Conservation (phyloP, 2,329 filamentous ascomycete species). For the Venturia carpophila region DNA sequence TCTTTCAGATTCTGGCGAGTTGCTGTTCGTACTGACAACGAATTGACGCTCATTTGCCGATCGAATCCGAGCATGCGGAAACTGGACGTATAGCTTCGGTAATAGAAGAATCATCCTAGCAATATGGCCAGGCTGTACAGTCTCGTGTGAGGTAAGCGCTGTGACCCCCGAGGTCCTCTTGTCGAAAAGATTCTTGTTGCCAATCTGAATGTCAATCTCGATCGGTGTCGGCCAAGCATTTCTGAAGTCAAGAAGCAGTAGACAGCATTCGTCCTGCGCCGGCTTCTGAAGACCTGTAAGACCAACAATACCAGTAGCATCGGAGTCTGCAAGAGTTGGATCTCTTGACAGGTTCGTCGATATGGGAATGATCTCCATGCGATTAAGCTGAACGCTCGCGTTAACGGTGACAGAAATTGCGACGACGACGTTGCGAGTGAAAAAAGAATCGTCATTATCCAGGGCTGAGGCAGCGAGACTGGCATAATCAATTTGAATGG, state of each 20-base stretch:
- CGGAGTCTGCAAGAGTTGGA: conserved; percentile 28
- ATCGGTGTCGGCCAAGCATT: conserved; percentile 86
- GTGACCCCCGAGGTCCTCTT: conserved; percentile 15
- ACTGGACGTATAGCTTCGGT: conserved; percentile 64
- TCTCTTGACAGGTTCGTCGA: conserved; percentile 53
- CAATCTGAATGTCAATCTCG: conserved; percentile 52
- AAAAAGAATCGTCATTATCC: conserved; percentile 46
- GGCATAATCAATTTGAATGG: conserved; percentile 80
- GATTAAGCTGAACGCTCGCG: conserved; percentile 72
- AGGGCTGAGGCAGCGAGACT: conserved; percentile 63
- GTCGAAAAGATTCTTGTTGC: conserved; percentile 26
- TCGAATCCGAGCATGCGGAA: conserved; percentile 70
- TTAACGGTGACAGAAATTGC: conserved; percentile 86
- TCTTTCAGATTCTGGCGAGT: conserved; percentile 71
- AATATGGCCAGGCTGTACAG: conserved; percentile 53
- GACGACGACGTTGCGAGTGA: conserved; percentile 73
- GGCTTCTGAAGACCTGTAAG: background rate
- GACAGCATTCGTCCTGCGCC: conserved; percentile 54
- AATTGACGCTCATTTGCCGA: conserved; percentile 82
- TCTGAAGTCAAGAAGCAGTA: conserved; percentile 74
- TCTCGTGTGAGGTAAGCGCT: conserved; percentile 19
- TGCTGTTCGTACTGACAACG: conserved; percentile 72
- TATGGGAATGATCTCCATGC: conserved; percentile 71
- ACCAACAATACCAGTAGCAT: background rate
- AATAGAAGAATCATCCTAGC: conserved; percentile 69